A percentile compares a stretch with the other conserved stretches of the same genome.
Evolutionary conservation across 2,329 filamentous ascomycete species (phyloP).

Genomic region (Immersiporthe knoxdaviesiana): DNA sequence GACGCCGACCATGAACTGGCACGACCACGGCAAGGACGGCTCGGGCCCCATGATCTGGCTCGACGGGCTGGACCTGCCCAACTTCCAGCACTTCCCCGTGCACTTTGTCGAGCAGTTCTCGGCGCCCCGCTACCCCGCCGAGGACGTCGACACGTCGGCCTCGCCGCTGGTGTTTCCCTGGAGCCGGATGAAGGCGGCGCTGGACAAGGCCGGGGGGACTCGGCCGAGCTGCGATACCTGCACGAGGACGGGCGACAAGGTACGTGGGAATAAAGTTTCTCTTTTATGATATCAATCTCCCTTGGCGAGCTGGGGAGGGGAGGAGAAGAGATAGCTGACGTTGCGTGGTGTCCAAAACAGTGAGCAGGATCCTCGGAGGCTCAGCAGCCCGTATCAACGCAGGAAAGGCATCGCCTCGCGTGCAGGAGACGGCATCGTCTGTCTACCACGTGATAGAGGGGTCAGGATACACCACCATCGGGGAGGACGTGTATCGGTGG

Average conservation of each 20-base stretch:
- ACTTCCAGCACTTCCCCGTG: conserved; percentile 53
- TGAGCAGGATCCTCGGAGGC: conserved; percentile 51
- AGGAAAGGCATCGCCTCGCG: conserved; percentile 40
- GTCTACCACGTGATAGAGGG: conserved; percentile 59
- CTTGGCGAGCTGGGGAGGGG: too few relatives aligned
- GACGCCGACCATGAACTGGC: conserved; percentile 60
- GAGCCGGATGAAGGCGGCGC: conserved; percentile 45
- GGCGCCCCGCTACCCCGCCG: conserved; percentile 46
- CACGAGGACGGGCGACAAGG: conserved; percentile 37
- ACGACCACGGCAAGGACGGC: conserved; percentile 60
- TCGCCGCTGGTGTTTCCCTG: conserved; percentile 55
- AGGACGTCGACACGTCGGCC: conserved; percentile 42
- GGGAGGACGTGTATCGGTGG: conserved; percentile 46
- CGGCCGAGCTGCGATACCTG: conserved; percentile 38
- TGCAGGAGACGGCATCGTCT: conserved; percentile 54
- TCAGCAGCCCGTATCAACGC: conserved; percentile 49
- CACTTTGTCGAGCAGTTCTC: conserved; percentile 56
- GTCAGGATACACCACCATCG: conserved; percentile 45
- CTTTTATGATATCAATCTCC: too few relatives aligned
- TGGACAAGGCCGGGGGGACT: conserved; percentile 43
- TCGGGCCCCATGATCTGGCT: conserved; percentile 59
- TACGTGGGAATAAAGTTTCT: conserved; percentile 31
- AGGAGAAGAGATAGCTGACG: too few relatives aligned
- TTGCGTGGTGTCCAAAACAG: conserved; percentile 37
- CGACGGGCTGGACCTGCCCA: conserved; percentile 56